Evolutionary conservation across 352 stramenopile genomes (phyloP).

Genomic region (Globisporangium nodosum): DNA sequence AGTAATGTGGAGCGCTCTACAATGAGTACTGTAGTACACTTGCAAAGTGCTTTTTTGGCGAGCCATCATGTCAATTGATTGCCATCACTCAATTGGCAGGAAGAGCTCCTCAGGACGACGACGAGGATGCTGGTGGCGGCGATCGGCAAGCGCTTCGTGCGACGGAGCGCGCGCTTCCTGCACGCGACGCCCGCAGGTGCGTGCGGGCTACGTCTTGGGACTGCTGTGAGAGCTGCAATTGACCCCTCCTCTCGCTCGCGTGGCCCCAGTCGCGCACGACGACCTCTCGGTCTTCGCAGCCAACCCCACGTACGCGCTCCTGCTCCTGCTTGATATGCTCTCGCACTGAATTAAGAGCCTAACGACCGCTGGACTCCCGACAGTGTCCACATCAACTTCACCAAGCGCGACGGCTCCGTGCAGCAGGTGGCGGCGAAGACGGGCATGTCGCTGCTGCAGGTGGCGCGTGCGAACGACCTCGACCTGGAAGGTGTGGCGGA

Average conservation of each 20-base stretch:
- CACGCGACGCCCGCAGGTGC: conserved; percentile 35
- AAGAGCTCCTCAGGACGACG: no score
- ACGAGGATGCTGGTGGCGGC: conserved; percentile 1
- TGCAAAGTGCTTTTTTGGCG: no score
- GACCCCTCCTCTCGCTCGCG: background rate
- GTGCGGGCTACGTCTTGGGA: background rate
- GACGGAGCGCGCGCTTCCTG: conserved; percentile 10
- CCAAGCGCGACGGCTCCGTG: conserved; percentile 51
- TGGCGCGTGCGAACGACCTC: conserved; percentile 92
- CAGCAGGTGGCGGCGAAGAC: conserved; percentile 62
- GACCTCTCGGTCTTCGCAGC: conserved; percentile 44
- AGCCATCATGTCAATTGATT: no score
- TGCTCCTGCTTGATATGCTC: background rate
- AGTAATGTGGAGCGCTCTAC: no score
- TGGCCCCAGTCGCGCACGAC: conserved; percentile 26
- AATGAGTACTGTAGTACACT: no score
- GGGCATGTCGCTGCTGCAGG: conserved; percentile 87
- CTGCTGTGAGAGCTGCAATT: background rate
- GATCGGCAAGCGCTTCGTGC: conserved; percentile 2
- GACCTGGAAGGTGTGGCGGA: conserved; percentile 83
- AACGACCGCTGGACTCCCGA: no score
- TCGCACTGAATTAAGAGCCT: no score
- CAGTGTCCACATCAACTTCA: conserved; percentile 79
- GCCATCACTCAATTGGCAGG: background rate
- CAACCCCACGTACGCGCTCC: conserved; percentile 46